Evolutionary conservation across 2,329 filamentous ascomycete species (phyloP), one percentile per base, ranked within the genome.

Genomic region (Alternaria dauci): DNA sequence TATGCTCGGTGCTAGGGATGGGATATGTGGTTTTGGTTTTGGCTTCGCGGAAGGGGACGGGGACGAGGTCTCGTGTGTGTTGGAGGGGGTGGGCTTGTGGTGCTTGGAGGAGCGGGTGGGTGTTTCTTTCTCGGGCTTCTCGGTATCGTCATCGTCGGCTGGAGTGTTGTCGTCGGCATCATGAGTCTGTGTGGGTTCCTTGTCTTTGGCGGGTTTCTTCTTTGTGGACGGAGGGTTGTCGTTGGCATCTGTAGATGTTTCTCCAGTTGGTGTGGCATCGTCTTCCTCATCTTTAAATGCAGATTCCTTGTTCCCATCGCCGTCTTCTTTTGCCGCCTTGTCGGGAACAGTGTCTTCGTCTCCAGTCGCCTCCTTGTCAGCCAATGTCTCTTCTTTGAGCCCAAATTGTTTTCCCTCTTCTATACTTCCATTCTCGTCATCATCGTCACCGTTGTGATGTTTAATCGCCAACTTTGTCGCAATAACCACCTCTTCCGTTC

Each of bases 21-120:
- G 46, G 5, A 50, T 50, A 5, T 4, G 1, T 0, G 18, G 5
- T 34, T 23, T 36, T 14, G 20, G 1, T 41, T 41, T 41, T 9
- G 18, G 14, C 16, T 36, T 14, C 1, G 18, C 2, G 14, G 0
- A 2, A 0, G 38, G 18, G 4, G 7, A 2, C 5, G 39, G 11
- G 18, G 23, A 18, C 0, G 18, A 8, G 11, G 30, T 28, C 12
- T 11, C 4, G 16, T 38, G 14, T 38, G 34, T 6, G 34, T 14
- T 16, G 2, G 44, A 2, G 2, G 7, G 3, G 0, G 28, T 48
- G 12, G 46, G 6, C 1, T 48, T 48, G 12, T 12, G 8, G 1
- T 47, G 20, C 9, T 34, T 28, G 4, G 28, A 34, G 0, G 28
- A 32, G 7, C 2, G 8, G 20, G 26, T 23, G 2, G 28, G 8